These are phyloP conservation scores for Penicillium griseofulvum DNA, from an alignment of 2,329 filamentous ascomycete genomes.

Conservation along the genomic window DNA sequence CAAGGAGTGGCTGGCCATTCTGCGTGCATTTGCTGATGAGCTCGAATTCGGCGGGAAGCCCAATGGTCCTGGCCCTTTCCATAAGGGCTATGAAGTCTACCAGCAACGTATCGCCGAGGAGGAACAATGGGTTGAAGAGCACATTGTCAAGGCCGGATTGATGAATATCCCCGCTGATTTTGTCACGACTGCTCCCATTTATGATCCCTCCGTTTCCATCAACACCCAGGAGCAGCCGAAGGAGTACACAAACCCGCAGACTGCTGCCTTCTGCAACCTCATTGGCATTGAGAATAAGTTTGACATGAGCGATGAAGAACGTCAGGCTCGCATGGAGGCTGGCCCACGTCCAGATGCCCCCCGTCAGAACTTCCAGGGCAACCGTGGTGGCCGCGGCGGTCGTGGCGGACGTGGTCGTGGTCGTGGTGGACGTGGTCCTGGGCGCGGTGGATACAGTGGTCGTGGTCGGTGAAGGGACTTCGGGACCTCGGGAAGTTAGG, in stretches of 20 bases:
- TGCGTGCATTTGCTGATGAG: conserved; percentile 69
- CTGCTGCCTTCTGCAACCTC: conserved; percentile 73
- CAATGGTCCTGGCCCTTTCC: conserved; percentile 51
- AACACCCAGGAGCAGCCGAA: conserved; percentile 62
- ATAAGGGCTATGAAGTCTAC: conserved; percentile 70
- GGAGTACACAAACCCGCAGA: conserved; percentile 88
- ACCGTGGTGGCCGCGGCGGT: conserved; percentile 20
- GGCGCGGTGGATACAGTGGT: conserved; percentile 19
- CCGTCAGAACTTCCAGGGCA: neutral
- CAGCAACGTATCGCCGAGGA: conserved; percentile 65
- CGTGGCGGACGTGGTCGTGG: conserved; percentile 20
- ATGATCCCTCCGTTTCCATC: conserved; percentile 58
- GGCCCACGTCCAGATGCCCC: conserved; percentile 51
- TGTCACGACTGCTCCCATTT: conserved; percentile 68
- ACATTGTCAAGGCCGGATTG: conserved; percentile 63
- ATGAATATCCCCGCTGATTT: conserved; percentile 78
- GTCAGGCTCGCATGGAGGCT: conserved; percentile 54
- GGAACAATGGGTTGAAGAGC: conserved; percentile 74
- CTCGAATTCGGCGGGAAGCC: conserved; percentile 61
- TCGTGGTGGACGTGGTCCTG: conserved; percentile 3
- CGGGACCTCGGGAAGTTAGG: too few species aligned
- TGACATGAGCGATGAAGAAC: conserved; percentile 70
- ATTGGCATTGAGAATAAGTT: conserved; percentile 75
- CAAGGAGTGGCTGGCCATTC: conserved; percentile 92
- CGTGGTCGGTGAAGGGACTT: too few species aligned